Conservation (phyloP, 441 rosid species). For the Arabidopsis hybrid region DNA sequence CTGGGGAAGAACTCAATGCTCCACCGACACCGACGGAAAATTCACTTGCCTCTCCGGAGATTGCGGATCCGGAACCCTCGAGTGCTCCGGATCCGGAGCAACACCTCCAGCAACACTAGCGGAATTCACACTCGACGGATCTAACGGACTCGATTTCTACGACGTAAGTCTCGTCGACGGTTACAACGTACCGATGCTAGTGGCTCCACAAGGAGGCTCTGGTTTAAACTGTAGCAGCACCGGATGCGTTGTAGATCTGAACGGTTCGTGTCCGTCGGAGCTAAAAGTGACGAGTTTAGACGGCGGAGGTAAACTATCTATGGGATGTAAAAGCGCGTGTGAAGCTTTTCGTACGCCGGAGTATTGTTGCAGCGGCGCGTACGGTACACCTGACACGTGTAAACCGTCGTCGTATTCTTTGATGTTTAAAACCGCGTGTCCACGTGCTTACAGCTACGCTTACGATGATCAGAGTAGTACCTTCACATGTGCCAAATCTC, state of each 20-base stretch:
- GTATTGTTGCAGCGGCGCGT: conserved; percentile 87
- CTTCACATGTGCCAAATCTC: conserved; percentile 80
- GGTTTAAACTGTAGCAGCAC: conserved; percentile 70
- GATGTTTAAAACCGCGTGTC: conserved; percentile 81
- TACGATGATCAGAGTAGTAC: conserved; percentile 90
- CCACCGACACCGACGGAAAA: conserved; percentile 58
- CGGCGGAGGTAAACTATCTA: conserved; percentile 46
- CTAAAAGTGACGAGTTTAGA: conserved; percentile 65
- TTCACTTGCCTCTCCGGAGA: conserved; percentile 86
- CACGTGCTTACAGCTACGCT: conserved; percentile 93
- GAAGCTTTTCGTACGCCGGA: conserved; percentile 77
- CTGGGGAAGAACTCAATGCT: conserved; percentile 93
- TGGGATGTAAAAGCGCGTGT: conserved; percentile 95
- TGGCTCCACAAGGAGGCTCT: conserved; percentile 72
- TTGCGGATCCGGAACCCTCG: conserved; percentile 73
- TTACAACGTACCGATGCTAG: conserved; percentile 85
- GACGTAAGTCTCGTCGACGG: conserved; percentile 98
- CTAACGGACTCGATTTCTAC: conserved; percentile 78
- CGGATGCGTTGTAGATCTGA: conserved; percentile 75
- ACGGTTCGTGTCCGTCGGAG: conserved; percentile 78
- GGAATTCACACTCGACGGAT: conserved; percentile 88
- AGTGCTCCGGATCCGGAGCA: conserved; percentile 84
- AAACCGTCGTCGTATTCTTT: conserved; percentile 76
- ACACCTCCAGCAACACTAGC: conserved; percentile 87
- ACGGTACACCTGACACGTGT: conserved; percentile 72